Conservation (phyloP, 176 grass and related monocot genomes). For the Triticum urartu region DNA sequence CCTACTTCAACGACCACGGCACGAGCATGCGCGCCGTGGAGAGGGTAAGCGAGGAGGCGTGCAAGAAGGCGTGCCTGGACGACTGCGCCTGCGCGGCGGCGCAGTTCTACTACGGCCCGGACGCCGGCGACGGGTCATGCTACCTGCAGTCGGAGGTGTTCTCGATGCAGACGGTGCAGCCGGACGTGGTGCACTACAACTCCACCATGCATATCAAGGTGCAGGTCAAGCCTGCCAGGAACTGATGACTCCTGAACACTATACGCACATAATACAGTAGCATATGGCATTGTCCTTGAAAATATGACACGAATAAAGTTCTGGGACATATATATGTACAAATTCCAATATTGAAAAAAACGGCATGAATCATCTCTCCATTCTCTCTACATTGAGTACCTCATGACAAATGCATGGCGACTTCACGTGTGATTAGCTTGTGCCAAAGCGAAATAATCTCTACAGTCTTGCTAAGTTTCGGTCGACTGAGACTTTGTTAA, state of each 20-base stretch:
- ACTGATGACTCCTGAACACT: not conserved
- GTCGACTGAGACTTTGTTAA: too few species aligned
- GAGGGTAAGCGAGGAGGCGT: conserved; percentile 33
- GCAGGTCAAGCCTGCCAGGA: not conserved
- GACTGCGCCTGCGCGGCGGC: conserved; percentile 43
- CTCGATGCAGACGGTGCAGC: conserved; percentile 22
- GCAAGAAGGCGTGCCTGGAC: conserved; percentile 41
- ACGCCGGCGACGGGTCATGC: conserved; percentile 31
- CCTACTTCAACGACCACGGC: conserved; percentile 40
- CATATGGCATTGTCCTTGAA: too few species aligned
- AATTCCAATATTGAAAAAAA: too few species aligned
- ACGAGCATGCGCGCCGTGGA: conserved; percentile 33
- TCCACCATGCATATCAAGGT: conserved; percentile 46
- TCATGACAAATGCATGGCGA: too few species aligned
- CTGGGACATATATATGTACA: too few species aligned
- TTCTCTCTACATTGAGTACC: too few species aligned
- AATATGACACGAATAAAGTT: too few species aligned
- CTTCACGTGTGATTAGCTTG: too few species aligned
- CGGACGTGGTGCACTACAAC: conserved; percentile 41
- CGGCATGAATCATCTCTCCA: too few species aligned
- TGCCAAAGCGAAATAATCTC: too few species aligned
- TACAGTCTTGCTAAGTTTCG: too few species aligned
- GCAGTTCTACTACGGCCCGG: conserved; percentile 35
- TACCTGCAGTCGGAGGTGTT: conserved; percentile 49
- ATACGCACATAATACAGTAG: too few species aligned